Conservation (phyloP, 257 asterid species). For the Marsdenia floribunda region DNA sequence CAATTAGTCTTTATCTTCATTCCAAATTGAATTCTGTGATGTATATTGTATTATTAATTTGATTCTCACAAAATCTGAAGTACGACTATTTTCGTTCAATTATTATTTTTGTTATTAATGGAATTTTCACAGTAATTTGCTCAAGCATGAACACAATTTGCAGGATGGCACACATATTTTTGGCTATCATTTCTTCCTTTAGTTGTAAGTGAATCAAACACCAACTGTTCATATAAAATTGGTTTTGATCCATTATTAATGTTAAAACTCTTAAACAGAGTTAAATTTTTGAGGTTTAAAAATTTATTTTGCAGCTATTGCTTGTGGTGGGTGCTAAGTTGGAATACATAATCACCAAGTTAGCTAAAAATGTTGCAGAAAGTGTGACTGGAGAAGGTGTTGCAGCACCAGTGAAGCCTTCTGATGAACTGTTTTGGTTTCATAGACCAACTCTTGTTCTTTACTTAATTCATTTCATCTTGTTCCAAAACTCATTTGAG, state of each 20-base stretch:
- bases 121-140: background rate
- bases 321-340: conserved; percentile 78
- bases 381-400: conserved; percentile 23
- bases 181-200: conserved; percentile 91
- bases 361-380: conserved; percentile 55
- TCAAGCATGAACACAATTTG: conserved; percentile 15
- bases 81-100: no score
- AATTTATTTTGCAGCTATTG: conserved; percentile 47
- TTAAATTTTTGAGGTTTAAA: no score
- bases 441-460: conserved; percentile 53
- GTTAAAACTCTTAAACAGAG: background rate
- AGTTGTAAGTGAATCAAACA: conserved; percentile 37
- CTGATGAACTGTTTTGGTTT: conserved; percentile 90
- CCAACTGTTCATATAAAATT: background rate
- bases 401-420: conserved; percentile 40
- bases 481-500: conserved; percentile 87
- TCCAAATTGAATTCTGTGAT: background rate
- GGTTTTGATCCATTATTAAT: background rate
- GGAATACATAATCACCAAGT: conserved; percentile 72
- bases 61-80: no score
- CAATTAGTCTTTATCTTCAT: background rate
- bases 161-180: conserved; percentile 92
- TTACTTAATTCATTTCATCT: conserved; percentile 84
- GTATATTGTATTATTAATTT: no score
- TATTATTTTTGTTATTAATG: no score